Evolutionary conservation across 768 basidiomycete genomes (phyloP).

Genomic region (Auriculariales sp.): DNA sequence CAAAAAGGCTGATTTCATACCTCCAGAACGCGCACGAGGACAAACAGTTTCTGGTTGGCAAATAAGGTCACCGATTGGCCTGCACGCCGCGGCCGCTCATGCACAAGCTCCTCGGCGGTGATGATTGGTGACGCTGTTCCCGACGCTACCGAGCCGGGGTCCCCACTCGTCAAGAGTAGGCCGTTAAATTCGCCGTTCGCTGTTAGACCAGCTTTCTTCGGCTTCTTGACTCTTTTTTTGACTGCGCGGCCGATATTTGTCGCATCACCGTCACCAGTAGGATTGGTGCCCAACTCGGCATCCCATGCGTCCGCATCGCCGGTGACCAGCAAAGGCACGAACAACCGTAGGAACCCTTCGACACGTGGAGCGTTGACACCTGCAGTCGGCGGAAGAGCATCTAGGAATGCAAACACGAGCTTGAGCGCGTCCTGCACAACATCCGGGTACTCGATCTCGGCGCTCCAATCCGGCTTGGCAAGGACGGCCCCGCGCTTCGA

Average conservation of each 20-base stretch:
- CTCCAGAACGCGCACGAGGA: too few relatives aligned
- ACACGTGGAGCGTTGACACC: conserved; percentile 64
- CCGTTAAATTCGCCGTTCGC: conserved; percentile 38
- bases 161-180: conserved; percentile 41
- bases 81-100: too few relatives aligned
- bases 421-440: conserved; percentile 83
- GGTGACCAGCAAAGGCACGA: conserved; percentile 66
- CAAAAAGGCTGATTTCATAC: too few relatives aligned
- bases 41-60: too few relatives aligned
- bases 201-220: neutral
- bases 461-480: neutral
- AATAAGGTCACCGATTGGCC: too few relatives aligned
- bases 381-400: conserved; percentile 43
- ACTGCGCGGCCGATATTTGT: neutral
- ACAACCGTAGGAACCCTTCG: conserved; percentile 71
- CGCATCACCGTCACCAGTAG: neutral
- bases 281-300: conserved; percentile 34
- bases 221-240: neutral
- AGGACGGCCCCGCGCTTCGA: neutral
- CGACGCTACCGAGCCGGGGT: conserved; percentile 26
- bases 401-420: conserved; percentile 82
- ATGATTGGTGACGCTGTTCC: conserved; percentile 24
- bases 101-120: too few relatives aligned
- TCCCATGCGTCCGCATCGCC: conserved; percentile 21
- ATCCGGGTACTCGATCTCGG: conserved; percentile 26